phyloP scores from a whole-genome alignment of 805 yeast genomes.

The Cephaloascus fragrans region DNA sequence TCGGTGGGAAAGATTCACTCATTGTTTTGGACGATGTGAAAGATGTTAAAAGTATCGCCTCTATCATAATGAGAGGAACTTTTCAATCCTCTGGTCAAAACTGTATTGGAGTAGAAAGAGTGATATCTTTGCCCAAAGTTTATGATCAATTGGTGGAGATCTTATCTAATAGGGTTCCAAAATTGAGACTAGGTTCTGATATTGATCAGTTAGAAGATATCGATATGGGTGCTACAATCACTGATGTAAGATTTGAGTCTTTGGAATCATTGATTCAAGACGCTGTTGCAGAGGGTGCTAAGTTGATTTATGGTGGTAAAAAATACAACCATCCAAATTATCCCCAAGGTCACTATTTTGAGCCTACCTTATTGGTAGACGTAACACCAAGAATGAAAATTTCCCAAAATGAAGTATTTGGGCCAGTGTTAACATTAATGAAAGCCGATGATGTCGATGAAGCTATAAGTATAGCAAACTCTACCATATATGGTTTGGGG shows the following conservation, averaged over 20 bases:
- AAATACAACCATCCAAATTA: constrained; percentile 80
- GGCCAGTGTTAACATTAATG: constrained; percentile 79
- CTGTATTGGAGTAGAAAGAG: constrained; percentile 95
- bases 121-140: constrained; percentile 64
- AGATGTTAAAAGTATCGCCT: constrained; percentile 43
- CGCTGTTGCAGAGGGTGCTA: constrained; percentile 79
- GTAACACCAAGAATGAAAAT: constrained; percentile 70
- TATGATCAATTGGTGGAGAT: constrained; percentile 55
- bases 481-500: constrained; percentile 85
- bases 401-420: constrained; percentile 89
- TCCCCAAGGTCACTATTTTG: constrained; percentile 91
- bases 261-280: constrained; percentile 60
- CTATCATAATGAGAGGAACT: constrained; percentile 87
- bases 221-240: constrained; percentile 95
- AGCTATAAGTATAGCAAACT: constrained; percentile 71
- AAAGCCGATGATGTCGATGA: constrained; percentile 57
- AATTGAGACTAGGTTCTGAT: constrained; percentile 76
- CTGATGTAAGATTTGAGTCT: constrained; percentile 60
- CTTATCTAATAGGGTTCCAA: constrained; percentile 46
- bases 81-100: constrained; percentile 98
- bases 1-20: constrained; percentile 95
- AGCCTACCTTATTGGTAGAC: constrained; percentile 81
- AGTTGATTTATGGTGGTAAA: constrained; percentile 70
- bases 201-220: constrained; percentile 85
- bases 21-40: constrained; percentile 76